Evolutionary conservation across 2,329 filamentous ascomycete species (phyloP).

Genomic region (Corniculantispora saksenae): DNA sequence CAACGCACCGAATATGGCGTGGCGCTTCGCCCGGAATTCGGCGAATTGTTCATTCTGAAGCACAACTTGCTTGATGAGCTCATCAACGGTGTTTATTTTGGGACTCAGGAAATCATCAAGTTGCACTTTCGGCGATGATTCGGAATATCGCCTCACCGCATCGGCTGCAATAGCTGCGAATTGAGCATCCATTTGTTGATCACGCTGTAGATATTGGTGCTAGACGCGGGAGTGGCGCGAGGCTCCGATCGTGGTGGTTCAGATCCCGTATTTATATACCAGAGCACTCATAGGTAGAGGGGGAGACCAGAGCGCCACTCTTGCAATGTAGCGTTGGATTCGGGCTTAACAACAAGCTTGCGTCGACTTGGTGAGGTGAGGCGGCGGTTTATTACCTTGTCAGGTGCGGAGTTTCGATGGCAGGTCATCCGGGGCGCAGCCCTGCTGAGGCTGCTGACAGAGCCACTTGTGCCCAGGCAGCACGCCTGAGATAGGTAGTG

Average conservation of each 20-base stretch:
- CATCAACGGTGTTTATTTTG: slow-evolving; percentile 34
- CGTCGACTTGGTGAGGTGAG: not conserved
- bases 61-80: slow-evolving; percentile 35
- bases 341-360: not conserved
- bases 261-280: too few relatives aligned
- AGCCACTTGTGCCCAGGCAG: not conserved
- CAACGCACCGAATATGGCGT: slow-evolving; percentile 37
- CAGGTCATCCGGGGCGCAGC: slow-evolving; percentile 16
- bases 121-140: slow-evolving; percentile 30
- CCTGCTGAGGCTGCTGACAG: slow-evolving; percentile 12
- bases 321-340: too few relatives aligned
- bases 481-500: not conserved
- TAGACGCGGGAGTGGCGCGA: slow-evolving; percentile 3
- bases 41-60: slow-evolving; percentile 38
- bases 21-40: slow-evolving; percentile 38
- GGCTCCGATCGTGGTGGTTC: slow-evolving; percentile 5
- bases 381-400: not conserved
- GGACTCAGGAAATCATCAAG: slow-evolving; percentile 36
- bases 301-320: too few relatives aligned
- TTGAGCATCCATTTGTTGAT: slow-evolving; percentile 18
- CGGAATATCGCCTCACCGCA: slow-evolving; percentile 35
- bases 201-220: not conserved
- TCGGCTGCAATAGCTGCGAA: slow-evolving; percentile 35
- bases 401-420: slow-evolving; percentile 11
- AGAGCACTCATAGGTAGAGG: too few relatives aligned